A percentile compares a stretch with the other conserved stretches of the same genome.
phyloP scores from a whole-genome alignment of 2,329 filamentous ascomycete genomes.

The Sclerotiophoma versabilis region DNA sequence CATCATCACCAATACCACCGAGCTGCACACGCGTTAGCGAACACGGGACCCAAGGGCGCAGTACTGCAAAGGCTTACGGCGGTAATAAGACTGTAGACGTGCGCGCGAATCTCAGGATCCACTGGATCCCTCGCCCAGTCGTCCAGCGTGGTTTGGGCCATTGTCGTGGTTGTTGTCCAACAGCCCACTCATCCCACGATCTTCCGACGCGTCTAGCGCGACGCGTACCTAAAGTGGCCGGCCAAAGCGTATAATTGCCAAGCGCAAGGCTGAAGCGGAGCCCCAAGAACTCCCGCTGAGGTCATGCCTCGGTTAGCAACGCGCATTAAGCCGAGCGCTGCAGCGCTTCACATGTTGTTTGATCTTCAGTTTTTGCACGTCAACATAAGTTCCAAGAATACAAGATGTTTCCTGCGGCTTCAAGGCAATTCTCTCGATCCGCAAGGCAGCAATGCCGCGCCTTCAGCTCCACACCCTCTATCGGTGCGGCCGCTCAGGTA shows the following conservation, averaged over 20 bases:
- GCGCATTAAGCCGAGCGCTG: slow-evolving; percentile 13
- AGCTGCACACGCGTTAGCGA: slow-evolving; percentile 64
- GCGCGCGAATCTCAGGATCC: slow-evolving; percentile 89
- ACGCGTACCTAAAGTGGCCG: slow-evolving; percentile 40
- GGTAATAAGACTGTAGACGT: slow-evolving; percentile 91
- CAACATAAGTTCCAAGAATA: not conserved
- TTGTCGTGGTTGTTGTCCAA: slow-evolving; percentile 39
- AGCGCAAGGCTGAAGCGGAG: slow-evolving; percentile 11
- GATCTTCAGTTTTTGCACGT: not conserved
- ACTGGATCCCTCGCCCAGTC: slow-evolving; percentile 62
- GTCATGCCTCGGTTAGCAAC: slow-evolving; percentile 19
- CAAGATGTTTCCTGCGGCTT: slow-evolving; percentile 44
- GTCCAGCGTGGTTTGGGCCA: slow-evolving; percentile 50
- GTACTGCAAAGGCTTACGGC: slow-evolving; percentile 66
- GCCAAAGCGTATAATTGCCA: slow-evolving; percentile 39
- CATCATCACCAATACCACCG: slow-evolving; percentile 82
- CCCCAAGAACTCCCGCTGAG: slow-evolving; percentile 13
- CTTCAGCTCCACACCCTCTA: slow-evolving; percentile 73
- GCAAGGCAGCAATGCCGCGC: slow-evolving; percentile 47
- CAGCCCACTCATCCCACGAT: slow-evolving; percentile 22
- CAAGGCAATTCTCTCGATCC: slow-evolving; percentile 37
- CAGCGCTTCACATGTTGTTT: slow-evolving; percentile 28
- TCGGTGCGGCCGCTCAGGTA: slow-evolving; percentile 71
- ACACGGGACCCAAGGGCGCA: not conserved
- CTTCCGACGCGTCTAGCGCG: slow-evolving; percentile 38